Evolutionary conservation across 2,329 filamentous ascomycete genomes (phyloP), one percentile per base, ranked within the genome.

Genomic region (Huntiella abstrusa): DNA sequence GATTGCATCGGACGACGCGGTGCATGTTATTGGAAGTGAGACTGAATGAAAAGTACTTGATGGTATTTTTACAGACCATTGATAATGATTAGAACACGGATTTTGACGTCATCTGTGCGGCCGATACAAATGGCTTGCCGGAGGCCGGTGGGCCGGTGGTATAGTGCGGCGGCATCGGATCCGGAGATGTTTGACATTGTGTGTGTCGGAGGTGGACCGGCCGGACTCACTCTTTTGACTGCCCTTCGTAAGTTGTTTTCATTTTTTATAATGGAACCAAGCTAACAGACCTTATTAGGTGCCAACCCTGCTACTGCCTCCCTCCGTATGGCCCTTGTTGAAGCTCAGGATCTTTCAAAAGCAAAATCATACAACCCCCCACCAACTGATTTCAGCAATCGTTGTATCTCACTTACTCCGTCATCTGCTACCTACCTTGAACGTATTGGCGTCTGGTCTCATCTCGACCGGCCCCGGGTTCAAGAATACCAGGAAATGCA

Each of bases 401-500:
- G 91, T 57, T 94, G 88, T 65, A 94, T 84, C 66, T 96, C 88
- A 43, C 70, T 98, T 48, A 98, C 91, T 0, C 88, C 88, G 0
- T 73, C 81, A 0, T 94, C 87, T 0, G 80, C 84, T n/a, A 71
- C 69, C 3, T 95, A 91, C 56, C 71, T 96, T 52, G 70, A 83
- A 57, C 67, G 71, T 4, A 91, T 93, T 51, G 91, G 88, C 33
- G 86, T 81, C 43, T 96, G 88, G 91, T 58, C 69, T 5, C 77
- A 92, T 57, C 66, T 95, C 51, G 71, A 83, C 53, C 64, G 69
- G 37, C 67, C 74, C 4, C 76, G 91, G 32, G 75, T 91, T 33
- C 87, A 95, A 64, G 73, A 78, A 1, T 98, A 95, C 61, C 79
- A 92, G 50, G 83, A 88, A 55, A 98, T 98, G 91, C 82, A 94